These are phyloP conservation scores for Aschersonia sp. DNA, from an alignment of 2,329 filamentous ascomycete species.

Conservation along the genomic window DNA sequence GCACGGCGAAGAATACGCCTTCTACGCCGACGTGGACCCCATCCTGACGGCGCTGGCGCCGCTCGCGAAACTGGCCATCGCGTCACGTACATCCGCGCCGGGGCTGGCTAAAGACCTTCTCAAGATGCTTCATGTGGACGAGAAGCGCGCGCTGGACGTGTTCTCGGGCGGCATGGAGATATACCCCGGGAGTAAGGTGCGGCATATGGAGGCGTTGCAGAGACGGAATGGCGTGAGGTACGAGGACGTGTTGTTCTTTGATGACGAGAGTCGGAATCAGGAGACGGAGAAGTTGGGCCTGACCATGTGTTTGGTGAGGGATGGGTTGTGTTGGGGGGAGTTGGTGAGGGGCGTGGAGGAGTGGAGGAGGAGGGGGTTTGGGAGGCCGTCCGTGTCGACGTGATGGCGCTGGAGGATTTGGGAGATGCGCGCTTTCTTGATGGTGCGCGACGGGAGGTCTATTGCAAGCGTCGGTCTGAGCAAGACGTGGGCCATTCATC, in stretches of 20 bases:
- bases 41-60: conserved; percentile 31
- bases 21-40: conserved; percentile 55
- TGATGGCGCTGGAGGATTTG: neutral
- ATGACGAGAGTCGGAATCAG: conserved; percentile 76
- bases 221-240: conserved; percentile 57
- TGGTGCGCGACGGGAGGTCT: too few relatives aligned
- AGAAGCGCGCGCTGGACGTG: conserved; percentile 36
- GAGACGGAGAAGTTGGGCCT: conserved; percentile 72
- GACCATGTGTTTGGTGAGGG: conserved; percentile 67
- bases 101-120: conserved; percentile 72
- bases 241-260: conserved; percentile 89
- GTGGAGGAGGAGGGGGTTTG: conserved; percentile 59
- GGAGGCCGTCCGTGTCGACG: neutral
- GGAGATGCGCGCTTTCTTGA: too few relatives aligned
- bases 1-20: conserved; percentile 51
- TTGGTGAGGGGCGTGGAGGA: conserved; percentile 65
- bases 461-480: too few relatives aligned
- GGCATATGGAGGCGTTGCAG: conserved; percentile 65
- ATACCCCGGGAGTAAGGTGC: conserved; percentile 69
- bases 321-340: conserved; percentile 65
- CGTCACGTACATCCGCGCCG: conserved; percentile 68
- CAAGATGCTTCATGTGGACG: conserved; percentile 49
- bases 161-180: conserved; percentile 51
- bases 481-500: too few relatives aligned
- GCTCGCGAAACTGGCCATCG: conserved; percentile 47